These are phyloP conservation scores for Xylariaceae sp. DNA, from an alignment of 2,329 filamentous ascomycete species.

Conservation along the genomic window DNA sequence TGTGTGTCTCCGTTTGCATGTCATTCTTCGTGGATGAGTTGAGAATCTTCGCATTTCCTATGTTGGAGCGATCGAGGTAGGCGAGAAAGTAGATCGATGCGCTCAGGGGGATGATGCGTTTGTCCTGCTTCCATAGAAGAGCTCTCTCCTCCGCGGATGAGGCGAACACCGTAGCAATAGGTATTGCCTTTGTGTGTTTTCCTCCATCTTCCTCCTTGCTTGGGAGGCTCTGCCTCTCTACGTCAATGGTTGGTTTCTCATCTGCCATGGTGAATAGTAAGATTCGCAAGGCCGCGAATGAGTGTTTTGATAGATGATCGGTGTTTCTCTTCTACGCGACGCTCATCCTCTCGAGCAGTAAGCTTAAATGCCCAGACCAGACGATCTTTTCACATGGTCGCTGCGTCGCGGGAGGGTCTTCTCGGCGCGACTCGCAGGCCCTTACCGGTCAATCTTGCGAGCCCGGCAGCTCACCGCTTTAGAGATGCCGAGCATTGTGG, in stretches of 20 bases:
- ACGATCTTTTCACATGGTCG: no score
- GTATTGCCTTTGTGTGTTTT: constrained; percentile 18
- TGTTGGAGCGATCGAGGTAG: constrained; percentile 63
- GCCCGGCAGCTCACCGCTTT: constrained; percentile 16
- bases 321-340: no score
- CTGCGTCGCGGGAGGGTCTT: no score
- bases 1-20: constrained; percentile 42
- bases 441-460: no score
- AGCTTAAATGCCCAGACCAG: no score
- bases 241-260: constrained; percentile 25
- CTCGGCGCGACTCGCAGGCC: no score
- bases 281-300: no score
- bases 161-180: constrained; percentile 11
- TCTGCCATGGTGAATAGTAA: constrained; percentile 32
- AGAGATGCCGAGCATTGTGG: constrained; percentile 7
- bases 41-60: constrained; percentile 50
- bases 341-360: no score
- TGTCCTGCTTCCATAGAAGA: constrained; percentile 52
- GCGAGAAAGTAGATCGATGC: constrained; percentile 61
- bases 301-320: no score
- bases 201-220: constrained; percentile 32
- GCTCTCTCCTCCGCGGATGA: constrained; percentile 30
- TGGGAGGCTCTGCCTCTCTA: constrained; percentile 34
- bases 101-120: constrained; percentile 59
- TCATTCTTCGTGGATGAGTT: constrained; percentile 45